phyloP scores from a whole-genome alignment of 148 eudicot species.

The Simmondsia chinensis region DNA sequence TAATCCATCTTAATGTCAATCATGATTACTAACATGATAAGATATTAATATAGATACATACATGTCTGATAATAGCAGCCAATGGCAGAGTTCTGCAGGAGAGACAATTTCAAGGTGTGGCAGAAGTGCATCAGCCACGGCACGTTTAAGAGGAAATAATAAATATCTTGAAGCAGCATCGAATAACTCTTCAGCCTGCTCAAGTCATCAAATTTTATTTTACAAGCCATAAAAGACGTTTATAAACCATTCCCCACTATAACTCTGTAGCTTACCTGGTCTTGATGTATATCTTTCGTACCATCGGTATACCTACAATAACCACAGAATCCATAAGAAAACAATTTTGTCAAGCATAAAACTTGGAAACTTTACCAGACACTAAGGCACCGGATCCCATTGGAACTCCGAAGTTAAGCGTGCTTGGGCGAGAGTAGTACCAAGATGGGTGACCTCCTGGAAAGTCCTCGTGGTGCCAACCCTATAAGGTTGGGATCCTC shows the following conservation, averaged over 20 bases:
- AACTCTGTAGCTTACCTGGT: slow-evolving; percentile 60
- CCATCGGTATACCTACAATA: slow-evolving; percentile 84
- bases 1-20: too few relatives aligned
- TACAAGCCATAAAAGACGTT: background rate
- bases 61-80: slow-evolving; percentile 88
- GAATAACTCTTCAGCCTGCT: slow-evolving; percentile 92
- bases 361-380: too few relatives aligned
- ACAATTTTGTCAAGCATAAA: slow-evolving; percentile 5
- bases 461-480: too few relatives aligned
- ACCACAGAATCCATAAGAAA: background rate
- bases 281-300: slow-evolving; percentile 63
- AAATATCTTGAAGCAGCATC: slow-evolving; percentile 97
- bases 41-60: slow-evolving; percentile 16
- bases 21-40: too few relatives aligned
- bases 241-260: background rate
- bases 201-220: background rate
- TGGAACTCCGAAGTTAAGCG: too few relatives aligned
- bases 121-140: slow-evolving; percentile 86
- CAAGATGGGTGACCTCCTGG: too few relatives aligned
- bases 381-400: too few relatives aligned
- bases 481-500: too few relatives aligned
- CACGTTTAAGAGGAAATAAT: slow-evolving; percentile 92
- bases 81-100: slow-evolving; percentile 87
- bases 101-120: slow-evolving; percentile 74
- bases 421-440: too few relatives aligned